A percentile compares a stretch with the other conserved stretches of the same genome.
These are phyloP conservation scores for Cicer yamashitae DNA, from an alignment of 306 rosid species.

Conservation along the genomic window DNA sequence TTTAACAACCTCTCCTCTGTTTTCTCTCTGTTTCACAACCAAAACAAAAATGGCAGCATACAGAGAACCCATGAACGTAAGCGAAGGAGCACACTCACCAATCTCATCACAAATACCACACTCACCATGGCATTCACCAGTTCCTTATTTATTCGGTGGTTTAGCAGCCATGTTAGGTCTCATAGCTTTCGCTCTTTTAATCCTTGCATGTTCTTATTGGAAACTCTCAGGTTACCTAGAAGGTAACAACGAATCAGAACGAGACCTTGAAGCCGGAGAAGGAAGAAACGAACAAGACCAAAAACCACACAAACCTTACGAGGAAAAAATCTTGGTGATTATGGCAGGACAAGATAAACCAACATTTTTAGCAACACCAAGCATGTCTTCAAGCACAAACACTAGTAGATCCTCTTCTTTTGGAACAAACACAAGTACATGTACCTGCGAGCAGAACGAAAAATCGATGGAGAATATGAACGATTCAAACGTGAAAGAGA, in stretches of 20 bases:
- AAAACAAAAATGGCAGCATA: slow-evolving; percentile 58
- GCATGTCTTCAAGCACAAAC: slow-evolving; percentile 50
- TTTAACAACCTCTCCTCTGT: not conserved
- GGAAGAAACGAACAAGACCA: slow-evolving; percentile 47
- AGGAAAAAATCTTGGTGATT: slow-evolving; percentile 87
- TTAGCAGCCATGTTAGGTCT: slow-evolving; percentile 96
- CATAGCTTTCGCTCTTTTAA: slow-evolving; percentile 91
- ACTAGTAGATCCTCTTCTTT: slow-evolving; percentile 67
- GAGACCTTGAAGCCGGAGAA: slow-evolving; percentile 72
- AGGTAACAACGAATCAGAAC: slow-evolving; percentile 42
- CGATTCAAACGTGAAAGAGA: slow-evolving; percentile 39
- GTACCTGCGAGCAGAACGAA: slow-evolving; percentile 52
- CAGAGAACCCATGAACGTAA: slow-evolving; percentile 59
- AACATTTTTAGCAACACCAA: slow-evolving; percentile 89
- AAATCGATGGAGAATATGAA: slow-evolving; percentile 49
- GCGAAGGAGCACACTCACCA: slow-evolving; percentile 48
- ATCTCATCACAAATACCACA: slow-evolving; percentile 40
- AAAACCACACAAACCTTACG: slow-evolving; percentile 58
- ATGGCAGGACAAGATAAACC: slow-evolving; percentile 95
- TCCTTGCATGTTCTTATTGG: slow-evolving; percentile 97
- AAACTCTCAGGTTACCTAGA: slow-evolving; percentile 88
- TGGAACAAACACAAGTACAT: slow-evolving; percentile 54
- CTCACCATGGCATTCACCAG: slow-evolving; percentile 98
- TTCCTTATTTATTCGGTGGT: slow-evolving; percentile 90
- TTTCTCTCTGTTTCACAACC: not conserved